Base-by-base conservation (phyloP, 225 moss, liverwort and hornwort genomes). In the Marchantia polymorpha region DNA sequence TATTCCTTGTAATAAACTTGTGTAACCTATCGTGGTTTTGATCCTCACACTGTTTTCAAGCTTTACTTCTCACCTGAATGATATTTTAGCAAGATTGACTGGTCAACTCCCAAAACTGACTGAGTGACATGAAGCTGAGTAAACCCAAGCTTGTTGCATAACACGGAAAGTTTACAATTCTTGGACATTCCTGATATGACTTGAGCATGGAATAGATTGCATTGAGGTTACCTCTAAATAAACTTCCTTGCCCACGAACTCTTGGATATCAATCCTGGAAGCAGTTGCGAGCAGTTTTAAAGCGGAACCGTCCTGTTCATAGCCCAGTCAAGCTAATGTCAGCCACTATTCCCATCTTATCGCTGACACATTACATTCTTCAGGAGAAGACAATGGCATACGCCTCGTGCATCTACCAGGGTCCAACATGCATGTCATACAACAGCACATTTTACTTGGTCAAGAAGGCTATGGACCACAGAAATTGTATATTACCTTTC, bases 211-310 rank as follows among this genome's bases (percentile, higher is more conserved):
- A 12, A 46, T 30, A 15, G 17, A 48, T 7, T n/a, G 72, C 15
- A 8, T 23, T 75, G 30, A 4, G 78, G 76, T 30, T 81, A 94
- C 94, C 94, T 93, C 93, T 71, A 95, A 85, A 81, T 86, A 95
- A 3, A 93, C 93, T 85, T 93, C 86, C 70, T 93, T 95, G 23
- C 95, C 92, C 26, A 95, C 82, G 61, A 95, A 93, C 70, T 95
- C 92, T 78, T 95, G 93, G 69, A 95, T 92, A 72, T 93, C 95
- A 69, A 93, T 86, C 80, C 95, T 88, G 56, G 95, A 90, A 77
- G 95, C 93, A 80, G 95, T 95, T 58, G 95, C 92, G 56, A 95
- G 93, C 77, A 83, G 52, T 82, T 95, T 95, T 80, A 95, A 79
- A 58, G 95, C 88, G 73, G 80, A 76, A 31, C 95, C 95, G 47